Evolutionary conservation across 2,329 filamentous ascomycete species (phyloP).

Genomic region (Celoporthe dispersa): DNA sequence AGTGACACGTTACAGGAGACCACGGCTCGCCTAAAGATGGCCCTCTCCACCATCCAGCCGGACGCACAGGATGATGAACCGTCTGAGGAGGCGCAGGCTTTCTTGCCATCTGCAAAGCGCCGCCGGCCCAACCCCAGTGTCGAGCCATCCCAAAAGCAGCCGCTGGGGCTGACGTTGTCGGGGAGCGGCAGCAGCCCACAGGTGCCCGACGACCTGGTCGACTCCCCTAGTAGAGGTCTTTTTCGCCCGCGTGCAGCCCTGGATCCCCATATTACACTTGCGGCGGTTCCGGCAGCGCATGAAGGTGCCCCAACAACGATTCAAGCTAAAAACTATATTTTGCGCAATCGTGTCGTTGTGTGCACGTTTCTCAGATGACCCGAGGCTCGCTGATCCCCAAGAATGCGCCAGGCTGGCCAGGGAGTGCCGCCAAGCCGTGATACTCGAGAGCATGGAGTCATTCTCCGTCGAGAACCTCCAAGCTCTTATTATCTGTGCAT

Average conservation of each 20-base stretch:
- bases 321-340: slow-evolving; percentile 38
- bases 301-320: slow-evolving; percentile 31
- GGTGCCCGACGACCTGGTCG: slow-evolving; percentile 40
- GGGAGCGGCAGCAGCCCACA: not conserved
- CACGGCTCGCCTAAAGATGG: not conserved
- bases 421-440: slow-evolving; percentile 38
- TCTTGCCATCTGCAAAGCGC: not conserved
- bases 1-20: not conserved
- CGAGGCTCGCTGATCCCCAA: slow-evolving; percentile 33
- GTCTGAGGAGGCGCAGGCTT: not conserved
- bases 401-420: slow-evolving; percentile 33
- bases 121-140: not conserved
- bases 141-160: not conserved
- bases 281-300: slow-evolving; percentile 34
- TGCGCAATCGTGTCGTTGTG: slow-evolving; percentile 42
- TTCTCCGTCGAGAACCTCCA: slow-evolving; percentile 43
- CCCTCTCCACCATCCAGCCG: not conserved
- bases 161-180: not conserved
- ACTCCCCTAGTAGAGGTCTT: slow-evolving; percentile 41
- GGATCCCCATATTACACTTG: slow-evolving; percentile 44
- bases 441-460: slow-evolving; percentile 41
- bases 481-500: slow-evolving; percentile 42
- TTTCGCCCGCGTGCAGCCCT: slow-evolving; percentile 44
- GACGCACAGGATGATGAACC: not conserved
- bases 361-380: slow-evolving; percentile 36